These are phyloP conservation scores for Pseudogymnoascus sp. DNA, from an alignment of 2,329 filamentous ascomycete species.

Conservation along the genomic window DNA sequence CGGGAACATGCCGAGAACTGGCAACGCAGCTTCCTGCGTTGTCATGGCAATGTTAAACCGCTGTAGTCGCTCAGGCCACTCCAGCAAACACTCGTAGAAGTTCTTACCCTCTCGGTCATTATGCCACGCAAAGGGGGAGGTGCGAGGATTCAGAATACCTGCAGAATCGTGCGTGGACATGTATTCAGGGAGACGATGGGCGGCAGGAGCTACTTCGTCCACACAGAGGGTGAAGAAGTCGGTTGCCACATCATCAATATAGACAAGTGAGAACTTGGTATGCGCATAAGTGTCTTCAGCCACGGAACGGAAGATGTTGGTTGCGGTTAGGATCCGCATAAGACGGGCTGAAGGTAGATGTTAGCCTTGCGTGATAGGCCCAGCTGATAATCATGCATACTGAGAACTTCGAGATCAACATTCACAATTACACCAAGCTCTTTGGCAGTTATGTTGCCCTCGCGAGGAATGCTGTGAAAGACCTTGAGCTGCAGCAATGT, in stretches of 20 bases:
- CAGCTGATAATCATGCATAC: slow-evolving; percentile 15
- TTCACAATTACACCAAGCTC: slow-evolving; percentile 19
- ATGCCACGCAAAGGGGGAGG: slow-evolving; percentile 21
- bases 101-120: slow-evolving; percentile 21
- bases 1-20: not conserved
- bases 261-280: slow-evolving; percentile 25
- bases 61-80: slow-evolving; percentile 20
- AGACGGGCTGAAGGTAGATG: slow-evolving; percentile 19
- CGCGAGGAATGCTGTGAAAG: slow-evolving; percentile 24
- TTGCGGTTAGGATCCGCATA: slow-evolving; percentile 27
- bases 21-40: slow-evolving; percentile 9
- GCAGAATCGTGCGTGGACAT: slow-evolving; percentile 19
- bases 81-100: slow-evolving; percentile 24
- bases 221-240: slow-evolving; percentile 26
- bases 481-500: slow-evolving; percentile 21
- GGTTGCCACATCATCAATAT: slow-evolving; percentile 23
- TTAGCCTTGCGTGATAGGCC: not conserved
- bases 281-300: slow-evolving; percentile 26
- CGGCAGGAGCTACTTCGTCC: slow-evolving; percentile 22
- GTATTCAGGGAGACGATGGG: slow-evolving; percentile 22
- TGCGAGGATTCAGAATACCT: slow-evolving; percentile 15
- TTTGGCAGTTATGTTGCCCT: slow-evolving; percentile 23
- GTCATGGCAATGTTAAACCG: slow-evolving; percentile 22
- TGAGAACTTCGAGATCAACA: slow-evolving; percentile 23
- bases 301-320: slow-evolving; percentile 25